Conservation (phyloP, 495 filamentous ascomycete genomes). For the Lasiosphaeria hispida region DNA sequence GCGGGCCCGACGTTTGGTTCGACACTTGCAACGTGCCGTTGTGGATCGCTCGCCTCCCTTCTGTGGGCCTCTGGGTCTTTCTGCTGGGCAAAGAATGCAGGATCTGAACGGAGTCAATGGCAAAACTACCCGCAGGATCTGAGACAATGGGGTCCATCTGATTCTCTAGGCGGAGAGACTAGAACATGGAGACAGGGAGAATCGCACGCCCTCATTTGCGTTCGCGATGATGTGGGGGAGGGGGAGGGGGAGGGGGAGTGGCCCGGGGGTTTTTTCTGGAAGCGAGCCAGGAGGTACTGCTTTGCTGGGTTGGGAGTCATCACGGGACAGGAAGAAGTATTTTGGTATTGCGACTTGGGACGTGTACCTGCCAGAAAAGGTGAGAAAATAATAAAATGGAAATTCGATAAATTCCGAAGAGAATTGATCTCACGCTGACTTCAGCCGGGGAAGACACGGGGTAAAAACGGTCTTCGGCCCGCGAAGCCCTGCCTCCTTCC, state of each 20-base stretch:
- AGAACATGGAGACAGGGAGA: not conserved
- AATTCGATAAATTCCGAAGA: not conserved
- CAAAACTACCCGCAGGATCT: too few relatives aligned
- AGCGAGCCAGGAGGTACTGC: not conserved
- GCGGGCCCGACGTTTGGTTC: too few relatives aligned
- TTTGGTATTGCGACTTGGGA: too few relatives aligned
- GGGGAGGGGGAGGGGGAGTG: not conserved
- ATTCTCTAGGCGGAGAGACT: not conserved
- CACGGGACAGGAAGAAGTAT: too few relatives aligned
- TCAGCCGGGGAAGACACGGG: not conserved
- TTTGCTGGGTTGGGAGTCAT: too few relatives aligned
- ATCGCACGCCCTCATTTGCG: not conserved
- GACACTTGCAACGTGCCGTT: too few relatives aligned
- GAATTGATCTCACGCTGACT: not conserved
- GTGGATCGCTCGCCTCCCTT: too few relatives aligned
- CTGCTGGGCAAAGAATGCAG: too few relatives aligned
- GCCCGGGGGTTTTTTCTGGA: constrained; percentile 3
- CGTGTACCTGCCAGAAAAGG: too few relatives aligned
- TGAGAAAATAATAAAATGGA: not conserved
- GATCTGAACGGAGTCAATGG: too few relatives aligned
- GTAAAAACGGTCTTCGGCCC: constrained; percentile 14
- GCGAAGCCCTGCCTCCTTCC: not conserved
- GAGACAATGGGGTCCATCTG: too few relatives aligned
- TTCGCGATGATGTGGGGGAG: not conserved
- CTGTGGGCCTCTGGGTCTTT: too few relatives aligned